Evolutionary conservation across 768 basidiomycete genomes (phyloP).

Genomic region (Lactarius quietus): DNA sequence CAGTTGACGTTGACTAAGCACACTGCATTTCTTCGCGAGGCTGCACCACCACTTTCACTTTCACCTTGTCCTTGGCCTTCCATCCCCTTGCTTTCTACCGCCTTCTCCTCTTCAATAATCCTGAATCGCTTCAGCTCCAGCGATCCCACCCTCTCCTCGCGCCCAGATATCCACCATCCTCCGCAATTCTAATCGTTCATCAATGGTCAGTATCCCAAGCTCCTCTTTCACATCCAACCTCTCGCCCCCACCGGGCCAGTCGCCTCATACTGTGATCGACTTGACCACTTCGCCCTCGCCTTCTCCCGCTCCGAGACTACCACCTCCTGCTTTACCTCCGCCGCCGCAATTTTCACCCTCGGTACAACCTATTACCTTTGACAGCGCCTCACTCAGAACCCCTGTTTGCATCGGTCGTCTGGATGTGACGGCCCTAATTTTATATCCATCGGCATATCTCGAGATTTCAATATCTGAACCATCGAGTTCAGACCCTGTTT

Average conservation of each 20-base stretch:
- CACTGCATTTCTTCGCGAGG: not conserved
- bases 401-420: conserved; percentile 88
- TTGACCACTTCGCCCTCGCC: conserved; percentile 19
- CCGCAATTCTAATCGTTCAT: conserved; percentile 15
- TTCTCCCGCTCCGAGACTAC: conserved; percentile 26
- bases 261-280: conserved; percentile 16
- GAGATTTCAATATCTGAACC: conserved; percentile 32
- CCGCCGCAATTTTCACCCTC: conserved; percentile 24
- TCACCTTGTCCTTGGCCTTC: conserved; percentile 7
- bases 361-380: conserved; percentile 36
- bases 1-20: conserved; percentile 12
- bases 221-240: conserved; percentile 12
- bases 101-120: conserved; percentile 2
- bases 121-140: not conserved
- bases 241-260: conserved; percentile 9
- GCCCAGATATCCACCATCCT: not conserved
- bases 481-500: conserved; percentile 48
- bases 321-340: conserved; percentile 20
- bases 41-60: conserved; percentile 2
- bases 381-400: conserved; percentile 70
- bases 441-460: conserved; percentile 78
- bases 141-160: not conserved
- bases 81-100: conserved; percentile 10
- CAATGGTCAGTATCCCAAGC: conserved; percentile 28
- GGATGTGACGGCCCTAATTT: conserved; percentile 74